These are phyloP conservation scores for Fusarium sp. DNA, from an alignment of 2,329 filamentous ascomycete genomes.

Conservation along the genomic window DNA sequence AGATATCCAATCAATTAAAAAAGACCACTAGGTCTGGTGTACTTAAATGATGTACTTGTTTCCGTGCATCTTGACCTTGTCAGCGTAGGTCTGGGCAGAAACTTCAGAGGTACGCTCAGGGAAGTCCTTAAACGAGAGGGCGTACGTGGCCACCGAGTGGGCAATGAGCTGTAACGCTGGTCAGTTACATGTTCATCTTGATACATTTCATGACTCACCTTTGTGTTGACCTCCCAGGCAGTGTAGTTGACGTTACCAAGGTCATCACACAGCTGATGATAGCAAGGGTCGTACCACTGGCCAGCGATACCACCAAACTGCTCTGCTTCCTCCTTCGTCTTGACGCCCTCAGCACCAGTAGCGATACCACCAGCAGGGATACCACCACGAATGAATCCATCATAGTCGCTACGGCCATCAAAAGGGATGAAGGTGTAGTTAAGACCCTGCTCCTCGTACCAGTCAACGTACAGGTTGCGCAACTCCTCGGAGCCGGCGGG, in stretches of 20 bases:
- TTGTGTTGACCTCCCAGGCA: slow-evolving; percentile 70
- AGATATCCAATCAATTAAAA: slow-evolving; percentile 36
- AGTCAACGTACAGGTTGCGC: slow-evolving; percentile 73
- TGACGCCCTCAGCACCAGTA: slow-evolving; percentile 81
- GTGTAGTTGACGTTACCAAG: slow-evolving; percentile 67
- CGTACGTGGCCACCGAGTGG: slow-evolving; percentile 77
- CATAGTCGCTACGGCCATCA: slow-evolving; percentile 83
- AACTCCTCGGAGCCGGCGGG: slow-evolving; percentile 78
- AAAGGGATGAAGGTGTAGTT: slow-evolving; percentile 79
- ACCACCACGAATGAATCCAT: slow-evolving; percentile 77
- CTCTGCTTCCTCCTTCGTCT: slow-evolving; percentile 72
- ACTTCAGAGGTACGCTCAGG: slow-evolving; percentile 60
- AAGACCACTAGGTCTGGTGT: slow-evolving; percentile 1
- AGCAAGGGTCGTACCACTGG: slow-evolving; percentile 68
- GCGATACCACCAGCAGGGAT: slow-evolving; percentile 82
- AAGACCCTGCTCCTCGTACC: slow-evolving; percentile 69
- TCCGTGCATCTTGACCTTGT: slow-evolving; percentile 60
- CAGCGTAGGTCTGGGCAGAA: slow-evolving; percentile 44
- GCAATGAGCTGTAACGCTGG: slow-evolving; percentile 66
- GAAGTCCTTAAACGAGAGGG: slow-evolving; percentile 72
- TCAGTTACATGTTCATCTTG: slow-evolving; percentile 23
- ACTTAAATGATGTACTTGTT: slow-evolving; percentile 58
- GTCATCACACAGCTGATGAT: slow-evolving; percentile 71
- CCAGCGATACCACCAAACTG: slow-evolving; percentile 79
- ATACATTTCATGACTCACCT: slow-evolving; percentile 52